phyloP scores from a whole-genome alignment of 768 basidiomycete species.

The Podaxis sp. region DNA sequence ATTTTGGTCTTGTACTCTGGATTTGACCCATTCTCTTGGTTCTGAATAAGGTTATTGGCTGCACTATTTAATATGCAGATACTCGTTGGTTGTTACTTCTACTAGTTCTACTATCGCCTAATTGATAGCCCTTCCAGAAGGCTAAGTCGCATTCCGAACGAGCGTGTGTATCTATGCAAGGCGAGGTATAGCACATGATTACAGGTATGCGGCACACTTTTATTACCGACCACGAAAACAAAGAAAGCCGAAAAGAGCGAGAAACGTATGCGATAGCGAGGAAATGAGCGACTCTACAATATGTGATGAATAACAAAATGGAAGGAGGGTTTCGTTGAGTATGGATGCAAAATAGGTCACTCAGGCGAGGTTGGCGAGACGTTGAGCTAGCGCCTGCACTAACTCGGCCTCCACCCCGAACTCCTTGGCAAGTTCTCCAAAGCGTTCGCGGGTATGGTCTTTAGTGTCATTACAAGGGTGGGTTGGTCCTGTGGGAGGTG shows the following conservation, averaged over 20 bases:
- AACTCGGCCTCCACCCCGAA: constrained; percentile 72
- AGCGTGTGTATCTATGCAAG: constrained; percentile 10
- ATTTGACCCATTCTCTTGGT: background rate
- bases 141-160: background rate
- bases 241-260: constrained; percentile 7
- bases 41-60: background rate
- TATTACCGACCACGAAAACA: constrained; percentile 10
- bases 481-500: background rate
- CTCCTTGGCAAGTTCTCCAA: constrained; percentile 59
- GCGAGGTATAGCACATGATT: constrained; percentile 7
- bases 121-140: background rate
- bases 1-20: background rate
- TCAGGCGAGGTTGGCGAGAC: constrained; percentile 36
- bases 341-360: constrained; percentile 7
- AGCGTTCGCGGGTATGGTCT: constrained; percentile 8
- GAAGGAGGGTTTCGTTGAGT: background rate
- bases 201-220: constrained; percentile 7
- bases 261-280: background rate
- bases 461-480: background rate
- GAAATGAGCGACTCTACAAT: constrained; percentile 13
- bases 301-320: constrained; percentile 7
- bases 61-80: background rate
- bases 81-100: background rate
- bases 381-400: constrained; percentile 66
- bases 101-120: background rate